Evolutionary conservation across 176 grass and related monocot genomes (phyloP).

Genomic region (Guadua angustifolia): DNA sequence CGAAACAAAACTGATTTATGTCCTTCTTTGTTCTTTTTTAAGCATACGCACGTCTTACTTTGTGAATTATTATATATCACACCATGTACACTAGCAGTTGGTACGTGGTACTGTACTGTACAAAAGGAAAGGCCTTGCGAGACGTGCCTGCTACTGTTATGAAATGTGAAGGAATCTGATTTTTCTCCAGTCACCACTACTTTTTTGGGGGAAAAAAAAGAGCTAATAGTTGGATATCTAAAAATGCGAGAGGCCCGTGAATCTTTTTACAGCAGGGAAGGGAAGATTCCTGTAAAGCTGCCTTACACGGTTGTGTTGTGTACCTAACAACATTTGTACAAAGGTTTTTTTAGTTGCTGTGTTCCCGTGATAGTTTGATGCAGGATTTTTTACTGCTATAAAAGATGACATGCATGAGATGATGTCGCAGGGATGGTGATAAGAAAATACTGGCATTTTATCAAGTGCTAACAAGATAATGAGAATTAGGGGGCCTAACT

Average conservation of each 20-base stretch:
- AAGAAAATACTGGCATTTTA: background rate
- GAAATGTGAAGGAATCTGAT: slow-evolving; percentile 11
- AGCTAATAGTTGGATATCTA: background rate
- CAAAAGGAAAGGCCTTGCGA: background rate
- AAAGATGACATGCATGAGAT: background rate
- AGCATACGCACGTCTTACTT: too few species aligned
- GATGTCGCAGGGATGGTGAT: background rate
- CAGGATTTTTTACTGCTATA: background rate
- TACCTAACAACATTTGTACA: background rate
- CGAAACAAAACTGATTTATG: background rate
- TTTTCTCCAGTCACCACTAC: background rate
- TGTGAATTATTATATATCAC: background rate
- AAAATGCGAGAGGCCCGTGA: slow-evolving; percentile 23
- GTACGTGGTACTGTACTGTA: background rate
- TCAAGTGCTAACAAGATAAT: background rate
- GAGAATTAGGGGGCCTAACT: background rate
- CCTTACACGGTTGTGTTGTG: background rate
- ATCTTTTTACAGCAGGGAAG: background rate
- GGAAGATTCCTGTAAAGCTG: slow-evolving; percentile 32
- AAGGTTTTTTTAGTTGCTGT: background rate
- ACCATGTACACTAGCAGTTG: background rate
- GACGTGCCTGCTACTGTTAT: background rate
- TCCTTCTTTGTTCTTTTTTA: background rate
- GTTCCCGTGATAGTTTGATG: slow-evolving; percentile 41
- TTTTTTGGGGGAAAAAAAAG: background rate